These are phyloP conservation scores for Sordariomycetes sp. DNA, from an alignment of 2,329 filamentous ascomycete genomes.

Conservation along the genomic window DNA sequence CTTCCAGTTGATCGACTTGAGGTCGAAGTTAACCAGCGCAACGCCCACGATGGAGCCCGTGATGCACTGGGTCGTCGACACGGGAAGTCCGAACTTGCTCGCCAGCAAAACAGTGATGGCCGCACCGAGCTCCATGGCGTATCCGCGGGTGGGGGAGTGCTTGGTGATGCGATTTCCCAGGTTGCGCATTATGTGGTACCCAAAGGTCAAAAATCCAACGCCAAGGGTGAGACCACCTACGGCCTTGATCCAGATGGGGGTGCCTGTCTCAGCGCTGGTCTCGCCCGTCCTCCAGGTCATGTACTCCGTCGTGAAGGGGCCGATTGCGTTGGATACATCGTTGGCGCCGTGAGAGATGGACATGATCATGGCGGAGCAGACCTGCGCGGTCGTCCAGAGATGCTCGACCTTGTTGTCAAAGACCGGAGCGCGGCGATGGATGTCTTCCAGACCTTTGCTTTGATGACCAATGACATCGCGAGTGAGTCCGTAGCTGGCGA, in stretches of 20 bases:
- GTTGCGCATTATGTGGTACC: slow-evolving; percentile 26
- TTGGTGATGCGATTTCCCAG: slow-evolving; percentile 31
- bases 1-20: slow-evolving; percentile 14
- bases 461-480: slow-evolving; percentile 25
- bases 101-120: slow-evolving; percentile 18
- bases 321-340: slow-evolving; percentile 54
- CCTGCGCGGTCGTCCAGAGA: slow-evolving; percentile 49
- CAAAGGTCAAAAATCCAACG: slow-evolving; percentile 26
- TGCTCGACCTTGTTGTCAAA: slow-evolving; percentile 49
- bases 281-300: slow-evolving; percentile 45
- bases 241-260: slow-evolving; percentile 26
- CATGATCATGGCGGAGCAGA: slow-evolving; percentile 51
- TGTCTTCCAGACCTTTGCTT: slow-evolving; percentile 31
- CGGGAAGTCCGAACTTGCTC: slow-evolving; percentile 8
- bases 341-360: slow-evolving; percentile 60
- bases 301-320: slow-evolving; percentile 54
- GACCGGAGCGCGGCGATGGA: slow-evolving; percentile 47
- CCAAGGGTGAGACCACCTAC: slow-evolving; percentile 22
- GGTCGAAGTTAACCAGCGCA: slow-evolving; percentile 12
- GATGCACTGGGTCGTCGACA: slow-evolving; percentile 17
- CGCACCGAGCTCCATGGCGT: slow-evolving; percentile 26
- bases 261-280: slow-evolving; percentile 29
- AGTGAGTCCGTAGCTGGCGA: slow-evolving; percentile 12
- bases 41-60: slow-evolving; percentile 15
- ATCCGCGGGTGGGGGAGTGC: slow-evolving; percentile 24